A percentile compares a stretch with the other conserved stretches of the same genome.
phyloP scores from a whole-genome alignment of 2,329 filamentous ascomycete genomes.

The Venturia oleaginea region DNA sequence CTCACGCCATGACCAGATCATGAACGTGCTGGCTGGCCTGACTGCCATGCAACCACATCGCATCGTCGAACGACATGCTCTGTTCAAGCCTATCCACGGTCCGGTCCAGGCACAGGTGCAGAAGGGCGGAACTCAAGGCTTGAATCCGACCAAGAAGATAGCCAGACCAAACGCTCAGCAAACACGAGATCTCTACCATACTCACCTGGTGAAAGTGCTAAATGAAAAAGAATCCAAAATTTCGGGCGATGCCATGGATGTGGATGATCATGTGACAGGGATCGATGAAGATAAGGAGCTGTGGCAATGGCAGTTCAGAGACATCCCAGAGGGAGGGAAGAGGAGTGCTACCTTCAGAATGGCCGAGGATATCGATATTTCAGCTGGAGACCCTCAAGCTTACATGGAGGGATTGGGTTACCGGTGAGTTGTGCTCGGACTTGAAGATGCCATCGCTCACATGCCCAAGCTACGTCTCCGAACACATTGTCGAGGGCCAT shows the following conservation, averaged over 20 bases:
- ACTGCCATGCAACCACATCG: conserved; percentile 51
- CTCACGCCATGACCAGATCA: conserved; percentile 49
- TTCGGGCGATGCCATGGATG: conserved; percentile 1
- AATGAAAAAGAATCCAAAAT: conserved; percentile 27
- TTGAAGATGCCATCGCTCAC: background rate
- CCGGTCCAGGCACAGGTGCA: background rate
- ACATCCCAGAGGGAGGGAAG: conserved; percentile 40
- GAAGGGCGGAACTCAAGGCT: conserved; percentile 29
- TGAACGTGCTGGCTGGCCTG: conserved; percentile 53
- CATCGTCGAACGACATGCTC: conserved; percentile 44
- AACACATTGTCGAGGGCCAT: conserved; percentile 49
- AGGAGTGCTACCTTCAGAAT: conserved; percentile 45
- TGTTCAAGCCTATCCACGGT: conserved; percentile 46
- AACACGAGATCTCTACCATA: conserved; percentile 43
- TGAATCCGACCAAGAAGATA: conserved; percentile 30
- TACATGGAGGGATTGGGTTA: conserved; percentile 46
- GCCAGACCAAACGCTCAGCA: background rate
- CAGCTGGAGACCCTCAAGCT: conserved; percentile 39
- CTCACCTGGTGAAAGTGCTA: conserved; percentile 39
- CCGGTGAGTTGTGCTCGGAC: conserved; percentile 35
- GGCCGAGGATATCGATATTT: conserved; percentile 39
- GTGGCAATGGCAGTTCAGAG: conserved; percentile 33
- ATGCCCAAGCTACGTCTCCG: conserved; percentile 42
- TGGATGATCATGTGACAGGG: conserved; percentile 15
- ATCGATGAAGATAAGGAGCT: background rate